phyloP scores from a whole-genome alignment of 2,329 filamentous ascomycete species.

The Ciborinia camelliae region DNA sequence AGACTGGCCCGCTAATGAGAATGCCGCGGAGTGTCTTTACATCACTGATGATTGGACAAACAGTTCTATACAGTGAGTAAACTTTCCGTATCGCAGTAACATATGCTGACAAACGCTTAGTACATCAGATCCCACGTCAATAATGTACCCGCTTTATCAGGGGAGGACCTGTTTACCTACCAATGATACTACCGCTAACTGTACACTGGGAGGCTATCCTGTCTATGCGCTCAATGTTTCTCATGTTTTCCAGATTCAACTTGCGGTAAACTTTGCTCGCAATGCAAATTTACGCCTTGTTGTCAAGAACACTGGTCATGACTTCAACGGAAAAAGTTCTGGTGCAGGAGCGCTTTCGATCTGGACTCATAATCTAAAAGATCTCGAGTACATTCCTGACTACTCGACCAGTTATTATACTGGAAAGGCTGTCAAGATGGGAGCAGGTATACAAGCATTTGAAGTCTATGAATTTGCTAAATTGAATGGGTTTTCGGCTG shows the following conservation, averaged over 20 bases:
- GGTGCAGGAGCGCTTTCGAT: constrained; percentile 46
- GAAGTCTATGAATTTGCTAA: constrained; percentile 43
- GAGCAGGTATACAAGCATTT: constrained; percentile 44
- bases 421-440: constrained; percentile 40
- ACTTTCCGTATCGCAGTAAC: too few species aligned
- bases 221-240: constrained; percentile 30
- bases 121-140: constrained; percentile 43
- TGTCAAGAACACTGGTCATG: constrained; percentile 46
- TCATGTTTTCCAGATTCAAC: constrained; percentile 22
- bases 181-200: constrained; percentile 6
- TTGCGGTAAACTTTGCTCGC: constrained; percentile 37
- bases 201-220: constrained; percentile 23
- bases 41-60: constrained; percentile 37
- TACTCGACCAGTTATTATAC: constrained; percentile 37
- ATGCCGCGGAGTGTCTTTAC: constrained; percentile 37
- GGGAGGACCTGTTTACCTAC: constrained; percentile 39
- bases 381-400: constrained; percentile 36
- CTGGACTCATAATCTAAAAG: constrained; percentile 49
- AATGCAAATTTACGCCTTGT: constrained; percentile 37
- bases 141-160: constrained; percentile 48
- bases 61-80: constrained; percentile 41
- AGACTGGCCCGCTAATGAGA: constrained; percentile 9
- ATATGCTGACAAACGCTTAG: too few species aligned
- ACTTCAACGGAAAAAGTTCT: constrained; percentile 46
- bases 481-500: constrained; percentile 44